Percentiles rank a stretch among this genome's conserved stretches.
phyloP scores from a whole-genome alignment of 495 filamentous ascomycete species.

The Podospora comata region DNA sequence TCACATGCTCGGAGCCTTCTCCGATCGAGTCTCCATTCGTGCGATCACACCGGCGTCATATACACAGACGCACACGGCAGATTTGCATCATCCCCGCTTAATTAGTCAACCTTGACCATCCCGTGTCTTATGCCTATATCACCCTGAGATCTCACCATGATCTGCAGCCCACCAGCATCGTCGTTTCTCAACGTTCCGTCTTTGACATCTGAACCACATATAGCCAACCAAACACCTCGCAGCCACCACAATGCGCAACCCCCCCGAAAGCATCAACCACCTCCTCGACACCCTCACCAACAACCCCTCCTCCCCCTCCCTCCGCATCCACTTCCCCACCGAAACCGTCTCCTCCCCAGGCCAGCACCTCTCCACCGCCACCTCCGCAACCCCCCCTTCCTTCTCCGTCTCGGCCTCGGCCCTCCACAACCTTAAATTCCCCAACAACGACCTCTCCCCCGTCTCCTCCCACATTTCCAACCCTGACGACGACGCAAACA shows the following conservation, averaged over 20 bases:
- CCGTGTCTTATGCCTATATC: neutral
- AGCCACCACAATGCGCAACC: slow-evolving; percentile 1
- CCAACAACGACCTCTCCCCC: slow-evolving; percentile 28
- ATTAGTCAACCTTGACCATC: neutral
- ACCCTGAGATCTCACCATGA: neutral
- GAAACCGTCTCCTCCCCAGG: slow-evolving; percentile 23
- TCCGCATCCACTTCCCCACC: slow-evolving; percentile 32
- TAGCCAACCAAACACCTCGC: neutral
- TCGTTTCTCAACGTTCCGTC: neutral
- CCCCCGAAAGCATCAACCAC: slow-evolving; percentile 17
- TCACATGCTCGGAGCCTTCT: neutral
- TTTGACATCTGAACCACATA: neutral
- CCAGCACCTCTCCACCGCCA: slow-evolving; percentile 17
- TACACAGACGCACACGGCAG: neutral
- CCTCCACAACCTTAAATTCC: slow-evolving; percentile 21
- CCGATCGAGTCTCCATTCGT: neutral
- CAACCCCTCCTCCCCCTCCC: slow-evolving; percentile 12
- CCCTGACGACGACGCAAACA: neutral
- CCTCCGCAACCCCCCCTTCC: slow-evolving; percentile 18
- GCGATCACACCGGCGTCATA: slow-evolving; percentile 1
- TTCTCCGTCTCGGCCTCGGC: slow-evolving; percentile 26
- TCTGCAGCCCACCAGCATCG: neutral
- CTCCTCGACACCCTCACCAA: slow-evolving; percentile 20
- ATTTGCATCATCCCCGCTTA: slow-evolving; percentile 5
- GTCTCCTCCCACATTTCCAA: slow-evolving; percentile 6